These are phyloP conservation scores for Dunaliella salina DNA, from an alignment of 163 green algal genomes.

Conservation along the genomic window DNA sequence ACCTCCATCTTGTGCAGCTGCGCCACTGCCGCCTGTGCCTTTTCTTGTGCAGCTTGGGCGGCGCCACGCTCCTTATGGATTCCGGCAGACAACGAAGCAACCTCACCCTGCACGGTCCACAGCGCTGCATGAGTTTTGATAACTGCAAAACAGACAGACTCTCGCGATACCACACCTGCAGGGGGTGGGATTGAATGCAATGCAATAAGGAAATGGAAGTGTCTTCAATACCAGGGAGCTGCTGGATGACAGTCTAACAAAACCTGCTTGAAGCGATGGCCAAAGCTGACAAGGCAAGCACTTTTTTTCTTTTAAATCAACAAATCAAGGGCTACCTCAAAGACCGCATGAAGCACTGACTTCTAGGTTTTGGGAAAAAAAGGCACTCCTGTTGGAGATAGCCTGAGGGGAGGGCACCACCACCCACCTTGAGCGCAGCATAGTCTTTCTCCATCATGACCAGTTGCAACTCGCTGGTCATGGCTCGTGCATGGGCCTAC, in stretches of 20 bases:
- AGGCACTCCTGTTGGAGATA: too few species aligned
- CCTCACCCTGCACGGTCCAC: neutral
- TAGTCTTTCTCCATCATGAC: constrained; percentile 21
- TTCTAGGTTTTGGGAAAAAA: neutral
- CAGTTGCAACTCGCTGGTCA: constrained; percentile 25
- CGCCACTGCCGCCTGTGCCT: neutral
- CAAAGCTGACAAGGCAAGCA: too few species aligned
- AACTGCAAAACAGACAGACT: too few species aligned
- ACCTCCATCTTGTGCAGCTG: neutral
- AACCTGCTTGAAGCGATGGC: too few species aligned
- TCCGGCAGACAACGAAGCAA: neutral
- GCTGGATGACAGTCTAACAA: too few species aligned
- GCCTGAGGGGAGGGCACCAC: neutral
- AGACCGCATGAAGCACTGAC: too few species aligned
- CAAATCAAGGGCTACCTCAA: too few species aligned
- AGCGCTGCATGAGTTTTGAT: too few species aligned
- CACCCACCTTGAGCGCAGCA: constrained; percentile 7
- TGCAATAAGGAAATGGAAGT: neutral
- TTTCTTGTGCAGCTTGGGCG: constrained; percentile 1
- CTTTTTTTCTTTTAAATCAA: too few species aligned
- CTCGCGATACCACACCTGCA: too few species aligned
- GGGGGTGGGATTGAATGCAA: neutral
- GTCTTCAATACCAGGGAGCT: neutral
- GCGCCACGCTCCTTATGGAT: neutral
- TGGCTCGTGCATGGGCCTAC: constrained; percentile 13